Evolutionary conservation across 192 early-diverging fungal species (phyloP).

Genomic region (Gaertneriomyces semiglobifer): DNA sequence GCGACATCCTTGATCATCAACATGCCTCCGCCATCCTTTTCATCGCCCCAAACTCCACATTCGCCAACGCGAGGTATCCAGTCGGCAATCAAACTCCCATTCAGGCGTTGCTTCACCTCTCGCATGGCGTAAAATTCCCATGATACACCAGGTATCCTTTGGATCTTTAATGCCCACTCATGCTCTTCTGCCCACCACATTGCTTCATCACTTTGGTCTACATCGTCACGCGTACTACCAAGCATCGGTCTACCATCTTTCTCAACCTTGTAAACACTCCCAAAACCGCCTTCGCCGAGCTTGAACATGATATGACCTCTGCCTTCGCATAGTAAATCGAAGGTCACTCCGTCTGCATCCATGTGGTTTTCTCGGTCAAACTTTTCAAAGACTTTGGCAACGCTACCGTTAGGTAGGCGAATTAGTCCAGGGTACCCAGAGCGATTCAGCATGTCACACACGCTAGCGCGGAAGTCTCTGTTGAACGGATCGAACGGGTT

Average conservation of each 20-base stretch:
- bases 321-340: neutral
- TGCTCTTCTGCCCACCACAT: neutral
- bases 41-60: too few relatives aligned
- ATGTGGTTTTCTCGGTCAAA: too few relatives aligned
- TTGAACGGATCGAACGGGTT: too few relatives aligned
- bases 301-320: slow-evolving; percentile 10
- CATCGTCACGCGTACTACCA: slow-evolving; percentile 12
- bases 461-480: too few relatives aligned
- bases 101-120: slow-evolving; percentile 25
- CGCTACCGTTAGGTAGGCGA: too few relatives aligned
- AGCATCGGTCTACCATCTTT: slow-evolving; percentile 7
- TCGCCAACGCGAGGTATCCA: slow-evolving; percentile 35
- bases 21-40: too few relatives aligned
- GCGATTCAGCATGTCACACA: too few relatives aligned
- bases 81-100: slow-evolving; percentile 10
- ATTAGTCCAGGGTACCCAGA: too few relatives aligned
- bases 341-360: too few relatives aligned
- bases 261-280: slow-evolving; percentile 29
- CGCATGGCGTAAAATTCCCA: slow-evolving; percentile 43
- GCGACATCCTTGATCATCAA: slow-evolving; percentile 19
- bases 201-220: slow-evolving; percentile 21
- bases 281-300: slow-evolving; percentile 41
- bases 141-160: slow-evolving; percentile 8
- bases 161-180: slow-evolving; percentile 33
- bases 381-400: too few relatives aligned